These are phyloP conservation scores for Cercospora sp. DNA, from an alignment of 2,329 filamentous ascomycete genomes.

Conservation along the genomic window DNA sequence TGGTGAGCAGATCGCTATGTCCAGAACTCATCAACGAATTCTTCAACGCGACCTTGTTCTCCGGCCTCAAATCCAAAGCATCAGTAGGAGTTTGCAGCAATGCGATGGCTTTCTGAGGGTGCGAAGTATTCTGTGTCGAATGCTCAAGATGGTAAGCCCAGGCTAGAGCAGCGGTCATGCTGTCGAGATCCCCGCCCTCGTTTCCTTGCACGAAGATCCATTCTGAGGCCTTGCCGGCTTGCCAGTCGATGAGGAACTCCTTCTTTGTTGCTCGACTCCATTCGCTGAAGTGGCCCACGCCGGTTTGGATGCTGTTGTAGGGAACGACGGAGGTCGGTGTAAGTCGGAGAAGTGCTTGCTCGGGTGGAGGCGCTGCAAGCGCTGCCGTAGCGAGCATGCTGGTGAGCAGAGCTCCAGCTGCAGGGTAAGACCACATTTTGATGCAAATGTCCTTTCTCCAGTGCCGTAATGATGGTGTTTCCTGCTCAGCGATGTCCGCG, in stretches of 20 bases:
- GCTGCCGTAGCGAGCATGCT: conserved; percentile 14
- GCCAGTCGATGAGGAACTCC: conserved; percentile 51
- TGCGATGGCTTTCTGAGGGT: conserved; percentile 50
- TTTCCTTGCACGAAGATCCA: conserved; percentile 53
- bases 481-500: background rate
- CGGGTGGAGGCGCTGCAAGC: conserved; percentile 13
- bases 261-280: conserved; percentile 52
- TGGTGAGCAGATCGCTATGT: conserved; percentile 50
- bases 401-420: background rate
- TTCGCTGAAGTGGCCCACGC: conserved; percentile 53
- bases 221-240: conserved; percentile 45
- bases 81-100: conserved; percentile 50
- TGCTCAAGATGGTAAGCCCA: conserved; percentile 54
- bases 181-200: conserved; percentile 49
- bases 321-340: conserved; percentile 14
- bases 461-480: background rate
- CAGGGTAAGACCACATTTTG: conserved; percentile 1
- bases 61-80: conserved; percentile 50
- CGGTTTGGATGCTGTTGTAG: conserved; percentile 42
- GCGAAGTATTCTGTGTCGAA: conserved; percentile 45
- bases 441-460: background rate
- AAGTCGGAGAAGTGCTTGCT: conserved; percentile 14
- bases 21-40: conserved; percentile 51
- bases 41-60: conserved; percentile 50
- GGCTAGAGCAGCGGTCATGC: conserved; percentile 48